phyloP scores from a whole-genome alignment of 176 grass and related monocot species.

The Pontederia crassipes region DNA sequence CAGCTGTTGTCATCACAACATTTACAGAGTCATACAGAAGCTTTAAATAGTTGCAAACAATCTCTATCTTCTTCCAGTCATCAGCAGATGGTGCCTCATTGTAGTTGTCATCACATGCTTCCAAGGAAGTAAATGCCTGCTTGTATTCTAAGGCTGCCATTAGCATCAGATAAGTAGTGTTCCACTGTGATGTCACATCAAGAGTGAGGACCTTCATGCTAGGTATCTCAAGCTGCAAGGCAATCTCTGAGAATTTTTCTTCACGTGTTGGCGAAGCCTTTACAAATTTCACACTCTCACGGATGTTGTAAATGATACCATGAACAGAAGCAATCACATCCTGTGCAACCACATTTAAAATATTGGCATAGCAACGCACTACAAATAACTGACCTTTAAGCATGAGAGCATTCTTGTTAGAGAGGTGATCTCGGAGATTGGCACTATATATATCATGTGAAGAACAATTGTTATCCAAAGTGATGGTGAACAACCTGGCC shows the following conservation, averaged over 20 bases:
- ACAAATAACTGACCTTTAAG: conserved; percentile 11
- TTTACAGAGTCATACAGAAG: conserved; percentile 9
- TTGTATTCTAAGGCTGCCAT: conserved; percentile 9
- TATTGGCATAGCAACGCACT: conserved; percentile 13
- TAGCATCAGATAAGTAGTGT: conserved; percentile 14
- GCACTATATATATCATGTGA: conserved; percentile 4
- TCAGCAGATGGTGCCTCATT: conserved; percentile 13
- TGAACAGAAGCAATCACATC: conserved; percentile 11
- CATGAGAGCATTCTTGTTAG: conserved; percentile 7
- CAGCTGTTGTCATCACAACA: neutral
- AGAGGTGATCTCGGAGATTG: conserved; percentile 5
- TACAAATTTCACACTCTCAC: conserved; percentile 15
- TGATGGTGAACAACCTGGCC: conserved; percentile 6
- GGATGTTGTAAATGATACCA: conserved; percentile 4
- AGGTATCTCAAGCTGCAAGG: neutral
- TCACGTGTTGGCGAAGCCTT: conserved; percentile 6
- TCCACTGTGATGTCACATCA: conserved; percentile 8
- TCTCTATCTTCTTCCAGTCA: conserved; percentile 15
- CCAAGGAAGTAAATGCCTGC: conserved; percentile 10
- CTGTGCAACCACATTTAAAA: conserved; percentile 14
- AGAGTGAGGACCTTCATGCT: neutral
- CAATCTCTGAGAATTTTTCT: conserved; percentile 13
- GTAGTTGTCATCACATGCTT: conserved; percentile 9
- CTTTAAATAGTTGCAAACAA: conserved; percentile 4
- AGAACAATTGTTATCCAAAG: conserved; percentile 12